phyloP scores from a whole-genome alignment of 2,329 filamentous ascomycete species.

The Sclerotinia trifoliorum region DNA sequence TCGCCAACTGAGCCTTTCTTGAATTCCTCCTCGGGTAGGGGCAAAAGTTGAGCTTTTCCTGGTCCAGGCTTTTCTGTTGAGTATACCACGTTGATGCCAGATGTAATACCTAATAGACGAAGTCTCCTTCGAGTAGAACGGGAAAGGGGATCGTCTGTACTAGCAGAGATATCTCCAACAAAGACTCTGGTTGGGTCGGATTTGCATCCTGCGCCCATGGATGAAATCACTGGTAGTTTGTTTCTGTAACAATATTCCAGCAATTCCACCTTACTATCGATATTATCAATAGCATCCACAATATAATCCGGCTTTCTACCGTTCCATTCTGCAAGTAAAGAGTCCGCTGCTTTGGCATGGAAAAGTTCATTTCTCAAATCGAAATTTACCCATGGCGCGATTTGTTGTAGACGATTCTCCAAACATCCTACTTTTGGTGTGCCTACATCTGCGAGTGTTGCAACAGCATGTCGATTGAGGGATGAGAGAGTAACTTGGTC shows the following conservation, averaged over 20 bases:
- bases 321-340: conserved; percentile 67
- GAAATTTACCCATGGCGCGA: conserved; percentile 89
- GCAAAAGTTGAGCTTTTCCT: conserved; percentile 86
- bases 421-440: conserved; percentile 89
- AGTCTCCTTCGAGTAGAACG: conserved; percentile 79
- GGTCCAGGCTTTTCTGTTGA: conserved; percentile 87
- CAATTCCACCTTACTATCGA: conserved; percentile 90
- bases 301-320: conserved; percentile 75
- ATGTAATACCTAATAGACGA: conserved; percentile 67
- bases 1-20: conserved; percentile 82
- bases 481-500: conserved; percentile 96
- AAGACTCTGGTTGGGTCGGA: conserved; percentile 79
- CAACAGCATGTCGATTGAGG: conserved; percentile 92
- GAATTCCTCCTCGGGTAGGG: conserved; percentile 84
- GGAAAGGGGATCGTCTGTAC: conserved; percentile 85
- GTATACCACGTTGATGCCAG: conserved; percentile 88
- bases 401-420: conserved; percentile 73
- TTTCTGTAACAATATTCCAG: conserved; percentile 83
- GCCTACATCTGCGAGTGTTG: conserved; percentile 90
- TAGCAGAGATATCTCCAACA: conserved; percentile 86
- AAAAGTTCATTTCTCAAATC: conserved; percentile 86
- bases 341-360: conserved; percentile 61
- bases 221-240: conserved; percentile 78
- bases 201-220: conserved; percentile 96
- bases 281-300: conserved; percentile 98